Evolutionary conservation across 176 grass and related monocot genomes (phyloP), one percentile per base, ranked within the genome.

Genomic region (Triticum timopheevii): DNA sequence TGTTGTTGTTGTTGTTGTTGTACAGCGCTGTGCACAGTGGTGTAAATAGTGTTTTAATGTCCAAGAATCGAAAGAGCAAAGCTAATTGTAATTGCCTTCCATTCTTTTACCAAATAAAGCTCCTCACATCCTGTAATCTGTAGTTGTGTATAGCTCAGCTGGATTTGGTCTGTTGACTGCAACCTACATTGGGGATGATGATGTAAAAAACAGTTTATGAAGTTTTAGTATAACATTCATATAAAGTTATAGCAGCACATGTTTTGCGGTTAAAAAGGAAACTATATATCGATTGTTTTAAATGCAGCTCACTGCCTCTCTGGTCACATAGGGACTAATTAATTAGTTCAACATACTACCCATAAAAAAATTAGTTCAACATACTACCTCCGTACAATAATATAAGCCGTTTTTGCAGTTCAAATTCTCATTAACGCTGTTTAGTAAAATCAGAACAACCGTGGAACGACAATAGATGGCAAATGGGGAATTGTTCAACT

Each of bases 101-200:
- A 88, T 96, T 97, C 85, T 92, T 97, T 92, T 85, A 82, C 77
- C 65, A 44, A 92, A 89, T 82, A 34, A 58, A 78, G 38, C 13
- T 27, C 33, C 73, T 20, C 28, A 27, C 64, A 38, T 59, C 65
- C 7, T 47, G 52, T 78, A 78, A 78, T 2, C 52, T 34, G 76
- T 78, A 56, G 30, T 52, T 76, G 7, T 76, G 8, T 76, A 52
- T 31, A 56, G 16, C 8, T 22, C 30, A 56, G 22, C 22, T 36
- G 49, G 49, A 78, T 61, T 23, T 38, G 76, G 35, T 78, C 50
- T 59, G 50, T 58, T 78, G 30, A 77, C 7, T 38, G 33, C 33
- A 35, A 70, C 33, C 31, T 22, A 35, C 68, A 36, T 22, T 28
- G 25, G 0, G 54, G 54, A 58, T 58, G 54, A 22, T 58, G 54